A percentile compares a stretch with the other conserved stretches of the same genome.
These are phyloP conservation scores for Saccharomycopsis synnaedendra DNA, from an alignment of 805 yeast species.

Conservation along the genomic window DNA sequence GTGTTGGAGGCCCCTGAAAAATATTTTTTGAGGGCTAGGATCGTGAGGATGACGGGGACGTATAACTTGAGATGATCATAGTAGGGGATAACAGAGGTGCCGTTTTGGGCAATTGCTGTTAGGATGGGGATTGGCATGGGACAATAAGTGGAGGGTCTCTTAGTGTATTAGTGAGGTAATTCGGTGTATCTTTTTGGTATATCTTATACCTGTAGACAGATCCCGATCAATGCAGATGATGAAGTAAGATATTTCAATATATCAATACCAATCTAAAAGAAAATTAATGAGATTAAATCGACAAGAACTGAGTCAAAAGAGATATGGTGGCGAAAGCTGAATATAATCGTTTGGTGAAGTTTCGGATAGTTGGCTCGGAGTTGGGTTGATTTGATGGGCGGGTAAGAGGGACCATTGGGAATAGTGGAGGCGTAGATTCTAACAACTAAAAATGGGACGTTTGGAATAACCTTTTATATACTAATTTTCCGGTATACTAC, in stretches of 20 bases:
- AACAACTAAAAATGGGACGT: too few species aligned
- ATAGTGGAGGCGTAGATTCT: too few species aligned
- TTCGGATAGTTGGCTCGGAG: too few species aligned
- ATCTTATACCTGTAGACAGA: neutral
- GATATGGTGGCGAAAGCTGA: too few species aligned
- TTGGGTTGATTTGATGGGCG: too few species aligned
- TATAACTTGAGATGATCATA: conserved; percentile 47
- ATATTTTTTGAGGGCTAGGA: conserved; percentile 52
- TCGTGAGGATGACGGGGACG: conserved; percentile 41
- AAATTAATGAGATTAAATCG: too few species aligned
- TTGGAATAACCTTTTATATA: too few species aligned
- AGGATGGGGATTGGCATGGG: conserved; percentile 79
- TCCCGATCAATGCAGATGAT: neutral
- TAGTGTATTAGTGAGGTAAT: neutral
- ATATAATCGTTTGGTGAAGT: too few species aligned
- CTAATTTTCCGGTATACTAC: too few species aligned
- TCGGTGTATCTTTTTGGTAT: neutral
- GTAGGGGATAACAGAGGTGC: conserved; percentile 67
- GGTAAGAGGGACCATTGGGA: too few species aligned
- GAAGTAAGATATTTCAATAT: neutral
- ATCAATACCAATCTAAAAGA: too few species aligned
- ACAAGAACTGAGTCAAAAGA: too few species aligned
- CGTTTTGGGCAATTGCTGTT: conserved; percentile 58
- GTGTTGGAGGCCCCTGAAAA: conserved; percentile 73
- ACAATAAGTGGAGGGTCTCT: neutral